These are phyloP conservation scores for Rubia peregrina DNA, from an alignment of 305 asterid species.

Conservation along the genomic window DNA sequence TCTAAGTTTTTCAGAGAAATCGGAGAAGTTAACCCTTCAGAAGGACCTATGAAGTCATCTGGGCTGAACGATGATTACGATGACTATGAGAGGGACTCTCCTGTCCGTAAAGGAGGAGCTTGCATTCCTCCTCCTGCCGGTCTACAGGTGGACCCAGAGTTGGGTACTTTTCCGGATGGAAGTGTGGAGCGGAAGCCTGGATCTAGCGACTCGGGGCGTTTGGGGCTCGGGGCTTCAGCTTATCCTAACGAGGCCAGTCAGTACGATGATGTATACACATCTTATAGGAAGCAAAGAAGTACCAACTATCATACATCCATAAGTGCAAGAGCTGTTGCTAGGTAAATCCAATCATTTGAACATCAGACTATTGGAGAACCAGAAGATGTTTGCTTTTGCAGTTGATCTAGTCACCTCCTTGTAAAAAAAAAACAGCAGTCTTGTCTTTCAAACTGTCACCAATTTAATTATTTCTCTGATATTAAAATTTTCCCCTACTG, in stretches of 20 bases:
- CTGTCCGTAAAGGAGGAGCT: conserved; percentile 80
- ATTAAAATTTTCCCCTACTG: too few species aligned
- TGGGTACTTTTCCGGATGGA: conserved; percentile 59
- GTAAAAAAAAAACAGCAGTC: too few species aligned
- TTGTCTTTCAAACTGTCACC: too few species aligned
- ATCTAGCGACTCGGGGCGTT: conserved; percentile 57
- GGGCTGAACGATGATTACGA: conserved; percentile 49
- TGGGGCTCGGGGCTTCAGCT: conserved; percentile 79
- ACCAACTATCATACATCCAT: conserved; percentile 73
- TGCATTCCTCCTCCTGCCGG: conserved; percentile 85
- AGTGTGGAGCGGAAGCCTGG: conserved; percentile 58
- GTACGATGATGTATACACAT: conserved; percentile 89
- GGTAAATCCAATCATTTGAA: conserved; percentile 22
- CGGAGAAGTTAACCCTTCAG: conserved; percentile 84
- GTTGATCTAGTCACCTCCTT: too few species aligned
- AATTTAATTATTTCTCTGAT: too few species aligned
- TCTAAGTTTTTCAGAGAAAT: conserved; percentile 85
- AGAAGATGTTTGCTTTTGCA: too few species aligned
- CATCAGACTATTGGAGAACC: too few species aligned
- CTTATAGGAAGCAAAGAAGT: conserved; percentile 88
- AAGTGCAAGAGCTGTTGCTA: conserved; percentile 71
- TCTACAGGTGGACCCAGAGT: conserved; percentile 56
- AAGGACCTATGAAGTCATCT: conserved; percentile 65
- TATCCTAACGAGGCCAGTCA: conserved; percentile 76
- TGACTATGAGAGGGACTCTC: conserved; percentile 59